Evolutionary conservation across 2,329 filamentous ascomycete species (phyloP), one percentile per base, ranked within the genome.

Genomic region (Tricladium varicosporioides): DNA sequence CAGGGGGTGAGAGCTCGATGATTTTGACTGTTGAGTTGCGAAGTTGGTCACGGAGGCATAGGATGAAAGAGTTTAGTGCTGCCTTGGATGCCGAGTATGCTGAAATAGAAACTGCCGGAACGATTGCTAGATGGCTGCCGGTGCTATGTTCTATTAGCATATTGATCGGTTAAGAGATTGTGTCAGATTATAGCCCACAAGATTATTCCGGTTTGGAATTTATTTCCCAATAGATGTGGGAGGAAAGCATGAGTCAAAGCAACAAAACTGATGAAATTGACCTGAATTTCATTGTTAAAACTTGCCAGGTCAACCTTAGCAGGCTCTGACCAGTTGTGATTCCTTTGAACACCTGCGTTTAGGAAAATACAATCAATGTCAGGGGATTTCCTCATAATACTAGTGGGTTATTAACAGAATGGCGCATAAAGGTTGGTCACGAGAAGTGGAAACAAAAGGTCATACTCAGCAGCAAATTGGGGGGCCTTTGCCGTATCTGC

Each of bases 321-420:
- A 2, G 80, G 78, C 15, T 73, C 67, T 5, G 74, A 70, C 64
- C 84, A 78, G 67, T 81, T 71, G 44, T 80, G 69, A 0, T 65
- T 66, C 27, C 73, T 71, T 65, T 86, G 82, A 32, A 81, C 73
- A 8, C 82, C 82, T 0, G 82, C 78, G 65, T 85, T 85, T 51
- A 86, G 70, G 54, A 86, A 69, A 22, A 87, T 66, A 61, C 76
- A 78, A 69, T 85, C 81, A 27, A 86, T 75, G 27, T 76, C 70
- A 0, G 81, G 79, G 64, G 81, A 74, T 0, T 65, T 61, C 13
- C 67, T 58, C 7, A 71, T 69, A 32, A 77, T 49, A 14, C 61
- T 65, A 11, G 2, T 18, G 7, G 2, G 13, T 18, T n/a, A 14
- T 51, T 4, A 48, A 13, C n/a, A 42, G 22, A 27, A 27, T 27